Evolutionary conservation across 768 basidiomycete species (phyloP), one percentile per base, ranked within the genome.

Genomic region (Cyclocybe cylindracea): DNA sequence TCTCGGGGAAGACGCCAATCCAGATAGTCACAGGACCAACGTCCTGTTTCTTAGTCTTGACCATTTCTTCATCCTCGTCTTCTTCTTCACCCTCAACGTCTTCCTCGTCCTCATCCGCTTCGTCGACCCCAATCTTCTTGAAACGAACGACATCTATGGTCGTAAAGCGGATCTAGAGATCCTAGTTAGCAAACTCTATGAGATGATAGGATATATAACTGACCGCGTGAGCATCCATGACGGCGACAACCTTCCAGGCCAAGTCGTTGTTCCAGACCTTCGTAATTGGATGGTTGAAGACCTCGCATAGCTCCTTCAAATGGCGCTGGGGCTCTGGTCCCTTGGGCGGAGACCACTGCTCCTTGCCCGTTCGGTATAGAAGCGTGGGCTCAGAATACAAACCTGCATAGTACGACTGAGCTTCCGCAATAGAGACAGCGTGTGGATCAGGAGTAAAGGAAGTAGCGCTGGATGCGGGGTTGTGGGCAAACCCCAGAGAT

Each of bases 71-170:
- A 9, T 53, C 50, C 54, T 59, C 58, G 24, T 24, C 24, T 24
- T 24, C 24, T 24, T 24, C 24, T 5, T 24, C 24, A 5, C 5
- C 24, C 24, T 24, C 24, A 5, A 24, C 24, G 24, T 24, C 24
- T 24, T 24, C 24, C 24, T 24, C 24, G 24, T 24, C 24, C 24
- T 24, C 24, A n/a, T 44, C 44, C 44, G 41, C 47, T 56, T 58
- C 57, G 37, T 60, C 44, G 35, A 54, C 54, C n/a, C 43, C 47
- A 47, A 60, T 55, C 50, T 52, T 58, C 56, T 62, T 67, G 60
- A 71, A 71, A 58, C 68, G 60, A 56, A 71, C 63, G 16, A 64
- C 46, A 33, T 73, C 70, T 41, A 72, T 67, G 18, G 63, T 68
- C 37, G 61, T 70, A 57, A 64, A 69, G 49, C 34, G 57, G 54